Base-by-base conservation (phyloP, 257 asterid species). In the Paraleonurus japonicus region DNA sequence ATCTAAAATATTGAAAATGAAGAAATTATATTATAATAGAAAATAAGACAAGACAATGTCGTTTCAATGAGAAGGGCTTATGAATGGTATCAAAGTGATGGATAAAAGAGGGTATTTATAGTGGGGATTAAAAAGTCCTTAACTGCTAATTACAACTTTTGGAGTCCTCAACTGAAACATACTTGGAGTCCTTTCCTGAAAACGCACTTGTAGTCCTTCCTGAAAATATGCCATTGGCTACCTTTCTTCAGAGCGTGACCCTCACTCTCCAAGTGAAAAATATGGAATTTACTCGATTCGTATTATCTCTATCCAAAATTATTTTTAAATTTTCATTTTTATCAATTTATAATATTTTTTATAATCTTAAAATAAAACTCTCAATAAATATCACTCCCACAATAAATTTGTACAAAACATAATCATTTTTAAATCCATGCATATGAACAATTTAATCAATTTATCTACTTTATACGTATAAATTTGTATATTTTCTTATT, bases 171-270 rank as follows among this genome's bases (percentile, higher is more conserved):
- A 78, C 63, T 41, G 80, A 73, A 80, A 62, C 71, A 71, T 26
- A 15, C 32, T 71, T 12, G 28, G 78, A 70, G 90, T 80, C 86
- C 86, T 85, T 61, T 47, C 80, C 70, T 73, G 74, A 59, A 72
- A 80, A 78, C n/a, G n/a, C n/a, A 15, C 32, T 71, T 12, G 28
- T 76, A 70, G 90, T 80, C 86, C 86, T 85, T 61, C 80, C 70
- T 73, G 74, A 59, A 72, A 80, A 78, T 61, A 22, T 33, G 41
- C 16, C 54, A 67, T 50, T 69, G 48, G 64, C 5, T 12, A 30
- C 15, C 33, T 13, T 13, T 23, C 7, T 8, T 23, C n/a, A n/a
- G n/a, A n/a, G 8, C 57, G 0, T 20, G 1, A 9, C 65, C 11
- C 5, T 24, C 39, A n/a, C 65, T 59, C 15, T 28, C n/a, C 69